A percentile compares a stretch with the other conserved stretches of the same genome.
These are phyloP conservation scores for Colletotrichum viniferum DNA, from an alignment of 2,329 filamentous ascomycete genomes.

Conservation along the genomic window DNA sequence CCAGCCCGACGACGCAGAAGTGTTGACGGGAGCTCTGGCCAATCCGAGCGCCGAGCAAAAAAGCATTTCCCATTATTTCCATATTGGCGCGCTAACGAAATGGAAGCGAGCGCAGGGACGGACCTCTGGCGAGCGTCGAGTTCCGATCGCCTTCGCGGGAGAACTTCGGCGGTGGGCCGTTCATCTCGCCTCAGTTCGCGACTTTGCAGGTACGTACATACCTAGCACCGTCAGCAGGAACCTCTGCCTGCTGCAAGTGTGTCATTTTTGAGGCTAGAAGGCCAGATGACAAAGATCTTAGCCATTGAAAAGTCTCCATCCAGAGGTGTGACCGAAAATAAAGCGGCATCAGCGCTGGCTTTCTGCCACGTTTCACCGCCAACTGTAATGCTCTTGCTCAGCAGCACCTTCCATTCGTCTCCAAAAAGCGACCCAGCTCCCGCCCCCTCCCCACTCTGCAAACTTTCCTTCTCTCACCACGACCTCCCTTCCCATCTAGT, in stretches of 20 bases:
- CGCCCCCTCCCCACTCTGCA: not conserved
- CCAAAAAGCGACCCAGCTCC: not conserved
- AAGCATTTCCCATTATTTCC: constrained; percentile 13
- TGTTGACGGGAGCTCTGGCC: constrained; percentile 3
- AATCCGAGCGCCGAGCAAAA: not conserved
- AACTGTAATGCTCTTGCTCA: not conserved
- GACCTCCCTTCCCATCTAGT: not conserved
- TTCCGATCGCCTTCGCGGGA: not conserved
- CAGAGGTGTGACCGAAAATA: not conserved
- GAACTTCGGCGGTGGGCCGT: not conserved
- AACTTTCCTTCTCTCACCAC: not conserved
- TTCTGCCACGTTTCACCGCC: not conserved
- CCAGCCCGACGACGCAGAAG: not conserved
- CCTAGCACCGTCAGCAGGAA: not conserved
- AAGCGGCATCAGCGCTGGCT: not conserved
- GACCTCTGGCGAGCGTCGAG: not conserved
- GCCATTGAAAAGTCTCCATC: not conserved
- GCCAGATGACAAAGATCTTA: not conserved
- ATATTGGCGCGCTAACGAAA: not conserved
- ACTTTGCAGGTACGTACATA: not conserved
- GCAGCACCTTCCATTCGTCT: not conserved
- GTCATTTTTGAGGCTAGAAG: not conserved
- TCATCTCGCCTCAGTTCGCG: constrained; percentile 4
- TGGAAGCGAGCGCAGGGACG: not conserved
- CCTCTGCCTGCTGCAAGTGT: not conserved